Percentiles rank a stretch among this genome's conserved stretches.
These are phyloP conservation scores for Kickxella alabastrina DNA, from an alignment of 192 early-diverging fungal species.

Conservation along the genomic window DNA sequence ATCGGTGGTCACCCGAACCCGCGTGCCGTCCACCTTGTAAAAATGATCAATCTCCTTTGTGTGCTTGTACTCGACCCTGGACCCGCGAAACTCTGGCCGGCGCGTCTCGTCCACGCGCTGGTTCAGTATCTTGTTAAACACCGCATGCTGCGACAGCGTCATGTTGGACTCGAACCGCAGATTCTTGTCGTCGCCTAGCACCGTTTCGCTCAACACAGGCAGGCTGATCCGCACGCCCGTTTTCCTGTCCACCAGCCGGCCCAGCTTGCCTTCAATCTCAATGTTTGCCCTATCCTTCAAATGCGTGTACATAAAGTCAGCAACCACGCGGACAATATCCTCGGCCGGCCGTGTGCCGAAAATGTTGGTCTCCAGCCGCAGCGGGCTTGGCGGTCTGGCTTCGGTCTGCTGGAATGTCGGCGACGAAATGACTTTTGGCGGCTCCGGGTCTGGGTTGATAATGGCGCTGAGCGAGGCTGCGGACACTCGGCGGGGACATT, in stretches of 20 bases:
- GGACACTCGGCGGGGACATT: slow-evolving; percentile 36
- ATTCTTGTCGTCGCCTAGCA: slow-evolving; percentile 22
- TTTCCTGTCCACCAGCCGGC: slow-evolving; percentile 66
- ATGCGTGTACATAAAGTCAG: slow-evolving; percentile 61
- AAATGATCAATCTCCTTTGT: slow-evolving; percentile 72
- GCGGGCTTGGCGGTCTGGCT: slow-evolving; percentile 18
- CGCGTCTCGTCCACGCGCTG: slow-evolving; percentile 58
- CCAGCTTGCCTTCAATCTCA: slow-evolving; percentile 89
- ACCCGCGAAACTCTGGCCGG: slow-evolving; percentile 48
- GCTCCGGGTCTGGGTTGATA: slow-evolving; percentile 37
- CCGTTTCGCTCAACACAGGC: slow-evolving; percentile 64
- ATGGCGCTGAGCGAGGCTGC: slow-evolving; percentile 45
- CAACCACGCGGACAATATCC: slow-evolving; percentile 60
- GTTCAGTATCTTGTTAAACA: slow-evolving; percentile 82
- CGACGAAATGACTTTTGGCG: slow-evolving; percentile 15
- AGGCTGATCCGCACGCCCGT: slow-evolving; percentile 58
- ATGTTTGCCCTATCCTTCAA: slow-evolving; percentile 44
- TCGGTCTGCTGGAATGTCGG: slow-evolving; percentile 18
- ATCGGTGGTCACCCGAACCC: slow-evolving; percentile 63
- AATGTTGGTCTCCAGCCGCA: slow-evolving; percentile 57
- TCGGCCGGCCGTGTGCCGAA: slow-evolving; percentile 60
- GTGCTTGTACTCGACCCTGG: slow-evolving; percentile 65
- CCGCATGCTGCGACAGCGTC: slow-evolving; percentile 78
- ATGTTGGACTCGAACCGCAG: slow-evolving; percentile 80
- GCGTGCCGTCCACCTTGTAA: slow-evolving; percentile 45